Evolutionary conservation across 2,329 filamentous ascomycete species (phyloP), one percentile per base, ranked within the genome.

Genomic region (Aspergillus candidus): DNA sequence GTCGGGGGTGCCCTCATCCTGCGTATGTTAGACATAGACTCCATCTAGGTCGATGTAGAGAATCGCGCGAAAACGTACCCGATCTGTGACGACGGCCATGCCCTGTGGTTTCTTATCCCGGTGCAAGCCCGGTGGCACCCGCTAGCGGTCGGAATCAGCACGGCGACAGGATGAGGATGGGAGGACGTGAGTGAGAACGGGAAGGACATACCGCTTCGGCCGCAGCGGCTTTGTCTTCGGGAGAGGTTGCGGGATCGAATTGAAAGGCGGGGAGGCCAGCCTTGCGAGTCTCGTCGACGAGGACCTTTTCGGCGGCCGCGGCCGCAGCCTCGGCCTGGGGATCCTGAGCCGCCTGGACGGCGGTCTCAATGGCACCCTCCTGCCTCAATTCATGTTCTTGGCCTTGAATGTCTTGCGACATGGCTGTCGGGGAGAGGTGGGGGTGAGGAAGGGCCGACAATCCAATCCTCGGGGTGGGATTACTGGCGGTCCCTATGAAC

Each of bases 161-260:
- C 22, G 52, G 35, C 46, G 46, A 55, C 48, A 53, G 6, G 18
- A 18, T 18, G 18, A 18, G 18, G 46, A 48, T 14, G 41, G 34
- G 32, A 33, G 30, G 13, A 17, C 15, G n/a, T 4, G 11, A 13
- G 8, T 14, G 7, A 10, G n/a, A 31, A 12, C 14, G 11, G 36
- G 5, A 14, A 5, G 32, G 11, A 75, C 84, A 58, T 76, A 94
- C 88, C 61, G 83, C 79, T 75, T 78, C 75, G 15, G 85, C 83
- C 63, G 90, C 86, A 29, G 84, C 84, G 49, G 79, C 83, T 73
- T 98, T 98, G 67, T 94, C 77, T 63, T 89, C 87, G 1, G 84
- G 77, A 35, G 77, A 83, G 34, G 89, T 90, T 72, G 95, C 72
- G 1, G 93, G 88, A 62, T 98, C 79, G 70, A 97, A 98, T 50